phyloP scores from a whole-genome alignment of 164 flowering plant species.

The Liriodendron chinense region DNA sequence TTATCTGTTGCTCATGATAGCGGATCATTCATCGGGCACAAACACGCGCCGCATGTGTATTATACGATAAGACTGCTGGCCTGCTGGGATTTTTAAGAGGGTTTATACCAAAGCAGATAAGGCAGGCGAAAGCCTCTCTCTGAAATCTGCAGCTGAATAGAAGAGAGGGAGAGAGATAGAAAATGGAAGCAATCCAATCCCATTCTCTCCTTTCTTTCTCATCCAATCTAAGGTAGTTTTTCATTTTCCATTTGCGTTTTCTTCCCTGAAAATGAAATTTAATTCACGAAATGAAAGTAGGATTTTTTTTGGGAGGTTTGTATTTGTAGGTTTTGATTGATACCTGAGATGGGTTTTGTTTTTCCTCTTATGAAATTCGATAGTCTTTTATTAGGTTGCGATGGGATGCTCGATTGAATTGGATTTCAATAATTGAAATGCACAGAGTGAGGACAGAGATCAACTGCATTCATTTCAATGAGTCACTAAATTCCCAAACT shows the following conservation, averaged over 20 bases:
- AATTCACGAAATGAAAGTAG: background rate
- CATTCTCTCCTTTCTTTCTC: constrained; percentile 28
- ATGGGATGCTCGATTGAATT: background rate
- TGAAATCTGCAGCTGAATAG: background rate
- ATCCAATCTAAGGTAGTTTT: constrained; percentile 21
- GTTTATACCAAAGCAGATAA: background rate
- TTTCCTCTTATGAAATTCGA: background rate
- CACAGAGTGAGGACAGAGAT: background rate
- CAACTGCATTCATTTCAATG: background rate
- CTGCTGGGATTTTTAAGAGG: background rate
- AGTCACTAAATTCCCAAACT: background rate
- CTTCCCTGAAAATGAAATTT: background rate
- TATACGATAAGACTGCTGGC: no score
- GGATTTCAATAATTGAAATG: background rate
- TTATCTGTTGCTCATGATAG: no score
- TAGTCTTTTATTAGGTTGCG: background rate
- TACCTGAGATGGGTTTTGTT: background rate
- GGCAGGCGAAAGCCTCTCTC: background rate
- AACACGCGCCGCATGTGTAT: no score
- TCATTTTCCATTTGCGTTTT: background rate
- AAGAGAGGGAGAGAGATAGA: background rate
- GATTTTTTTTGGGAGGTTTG: background rate
- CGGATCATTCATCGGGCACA: no score
- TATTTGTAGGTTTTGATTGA: background rate
- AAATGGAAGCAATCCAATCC: constrained; percentile 28